Conservation (phyloP, 108 stramenopile species). For the Hondaea fermentalgiana region DNA sequence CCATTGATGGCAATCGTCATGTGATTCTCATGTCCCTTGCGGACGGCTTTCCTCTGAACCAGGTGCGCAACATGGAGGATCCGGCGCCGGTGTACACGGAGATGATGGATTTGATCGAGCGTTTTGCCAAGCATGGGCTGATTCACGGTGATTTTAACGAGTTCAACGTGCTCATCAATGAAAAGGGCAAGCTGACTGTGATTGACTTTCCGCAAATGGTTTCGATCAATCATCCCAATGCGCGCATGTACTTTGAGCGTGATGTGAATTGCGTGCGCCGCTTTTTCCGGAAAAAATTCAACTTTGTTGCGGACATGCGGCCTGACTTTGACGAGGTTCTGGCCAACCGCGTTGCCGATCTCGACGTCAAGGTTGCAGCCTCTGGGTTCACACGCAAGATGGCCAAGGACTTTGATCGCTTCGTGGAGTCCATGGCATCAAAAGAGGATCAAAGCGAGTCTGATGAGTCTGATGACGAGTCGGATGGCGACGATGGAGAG, state of each 20-base stretch:
- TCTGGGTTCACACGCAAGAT: neutral
- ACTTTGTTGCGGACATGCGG: slow-evolving; percentile 33
- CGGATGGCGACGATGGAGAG: neutral
- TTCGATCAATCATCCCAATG: slow-evolving; percentile 88
- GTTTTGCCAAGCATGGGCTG: slow-evolving; percentile 80
- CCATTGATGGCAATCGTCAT: slow-evolving; percentile 86
- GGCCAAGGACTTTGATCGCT: slow-evolving; percentile 11
- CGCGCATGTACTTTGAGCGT: slow-evolving; percentile 80
- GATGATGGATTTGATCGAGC: slow-evolving; percentile 55
- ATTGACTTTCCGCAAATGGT: slow-evolving; percentile 99
- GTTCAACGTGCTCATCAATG: slow-evolving; percentile 95
- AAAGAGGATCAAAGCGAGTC: neutral
- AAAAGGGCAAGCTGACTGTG: slow-evolving; percentile 37
- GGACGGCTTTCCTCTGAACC: slow-evolving; percentile 79
- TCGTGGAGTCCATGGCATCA: neutral
- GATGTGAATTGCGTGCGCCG: slow-evolving; percentile 68
- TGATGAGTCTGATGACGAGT: neutral
- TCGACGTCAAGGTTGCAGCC: neutral
- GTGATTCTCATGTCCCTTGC: slow-evolving; percentile 78
- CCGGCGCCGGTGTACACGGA: slow-evolving; percentile 76
- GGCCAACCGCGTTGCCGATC: neutral
- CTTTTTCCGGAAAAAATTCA: slow-evolving; percentile 76
- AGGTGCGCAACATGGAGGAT: slow-evolving; percentile 66
- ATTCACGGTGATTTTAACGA: slow-evolving; percentile 99
- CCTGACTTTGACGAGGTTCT: slow-evolving; percentile 1